These are phyloP conservation scores for Paramecium tetraurelia DNA, from an alignment of 73 alveolate species.

Conservation along the genomic window DNA sequence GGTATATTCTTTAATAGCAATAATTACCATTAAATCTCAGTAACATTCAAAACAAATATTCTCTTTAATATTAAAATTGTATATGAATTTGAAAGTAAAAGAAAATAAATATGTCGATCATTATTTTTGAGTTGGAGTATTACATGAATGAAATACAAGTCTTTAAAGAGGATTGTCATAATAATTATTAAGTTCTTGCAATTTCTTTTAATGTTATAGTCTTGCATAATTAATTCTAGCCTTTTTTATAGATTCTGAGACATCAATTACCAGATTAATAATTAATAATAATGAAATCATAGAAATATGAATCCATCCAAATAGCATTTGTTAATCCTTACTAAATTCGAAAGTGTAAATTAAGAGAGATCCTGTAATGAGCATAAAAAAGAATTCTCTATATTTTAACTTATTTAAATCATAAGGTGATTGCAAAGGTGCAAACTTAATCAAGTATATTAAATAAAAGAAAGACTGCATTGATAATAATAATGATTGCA, in stretches of 20 bases:
- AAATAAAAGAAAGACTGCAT: not conserved
- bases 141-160: not conserved
- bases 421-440: not conserved
- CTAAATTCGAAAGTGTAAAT: not conserved
- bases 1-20: no score
- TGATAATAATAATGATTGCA: not conserved
- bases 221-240: not conserved
- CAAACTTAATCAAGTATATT: not conserved
- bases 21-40: no score
- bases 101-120: not conserved
- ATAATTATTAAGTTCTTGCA: not conserved
- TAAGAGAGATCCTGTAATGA: not conserved
- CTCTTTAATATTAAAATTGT: no score
- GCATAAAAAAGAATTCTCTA: not conserved
- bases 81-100: no score
- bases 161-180: not conserved
- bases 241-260: not conserved
- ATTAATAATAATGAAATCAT: not conserved
- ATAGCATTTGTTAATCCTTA: not conserved
- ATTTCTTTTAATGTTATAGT: not conserved
- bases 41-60: no score
- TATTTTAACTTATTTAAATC: not conserved
- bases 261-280: not conserved
- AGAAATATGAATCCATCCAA: not conserved
- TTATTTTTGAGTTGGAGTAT: not conserved